Conservation (phyloP, 768 basidiomycete species). For the Boletus rex-veris region DNA sequence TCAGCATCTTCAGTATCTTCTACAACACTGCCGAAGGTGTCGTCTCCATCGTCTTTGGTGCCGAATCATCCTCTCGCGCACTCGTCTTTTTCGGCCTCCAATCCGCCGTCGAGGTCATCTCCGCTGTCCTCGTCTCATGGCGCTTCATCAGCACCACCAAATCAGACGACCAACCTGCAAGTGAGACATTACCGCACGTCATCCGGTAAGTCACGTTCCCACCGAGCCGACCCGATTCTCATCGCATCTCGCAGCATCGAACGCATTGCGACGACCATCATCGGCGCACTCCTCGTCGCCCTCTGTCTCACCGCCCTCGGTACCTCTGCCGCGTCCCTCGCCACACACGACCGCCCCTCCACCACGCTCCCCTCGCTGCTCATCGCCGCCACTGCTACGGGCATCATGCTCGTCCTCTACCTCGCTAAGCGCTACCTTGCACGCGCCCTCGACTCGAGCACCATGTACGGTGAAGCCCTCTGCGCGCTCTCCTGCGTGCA, state of each 20-base stretch:
- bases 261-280: constrained; percentile 33
- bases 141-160: constrained; percentile 34
- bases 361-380: constrained; percentile 40
- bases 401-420: constrained; percentile 41
- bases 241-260: constrained; percentile 30
- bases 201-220: constrained; percentile 9
- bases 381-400: constrained; percentile 39
- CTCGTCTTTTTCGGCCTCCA: constrained; percentile 49
- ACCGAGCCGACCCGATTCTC: neutral
- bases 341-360: constrained; percentile 34
- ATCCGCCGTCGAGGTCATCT: constrained; percentile 45
- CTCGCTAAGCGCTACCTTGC: constrained; percentile 43
- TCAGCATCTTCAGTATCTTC: constrained; percentile 42
- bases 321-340: constrained; percentile 35
- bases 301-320: constrained; percentile 37
- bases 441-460: constrained; percentile 39
- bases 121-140: constrained; percentile 44
- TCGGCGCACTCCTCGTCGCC: constrained; percentile 36
- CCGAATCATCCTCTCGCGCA: constrained; percentile 40
- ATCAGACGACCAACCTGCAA: constrained; percentile 33
- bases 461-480: constrained; percentile 41
- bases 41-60: constrained; percentile 42
- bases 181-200: neutral
- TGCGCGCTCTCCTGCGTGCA: constrained; percentile 44
- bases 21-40: constrained; percentile 41